Evolutionary conservation across 2,329 filamentous ascomycete genomes (phyloP), one percentile per base, ranked within the genome.

Genomic region (Leptoxyphium fumago): DNA sequence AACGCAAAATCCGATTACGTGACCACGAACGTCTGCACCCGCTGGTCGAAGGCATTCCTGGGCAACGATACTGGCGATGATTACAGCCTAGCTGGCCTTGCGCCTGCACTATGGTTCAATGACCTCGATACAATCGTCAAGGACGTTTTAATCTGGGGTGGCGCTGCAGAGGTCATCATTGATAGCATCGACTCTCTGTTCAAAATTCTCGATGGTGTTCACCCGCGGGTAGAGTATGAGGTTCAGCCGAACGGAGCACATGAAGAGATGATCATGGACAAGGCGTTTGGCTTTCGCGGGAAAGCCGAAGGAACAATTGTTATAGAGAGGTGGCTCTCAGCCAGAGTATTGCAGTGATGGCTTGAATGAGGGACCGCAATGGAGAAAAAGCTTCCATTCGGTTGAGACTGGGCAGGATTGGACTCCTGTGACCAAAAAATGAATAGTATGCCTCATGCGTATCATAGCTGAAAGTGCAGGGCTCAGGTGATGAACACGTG

Each of bases 121-220:
- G 64, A 61, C 2, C 61, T 74, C 10, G 62, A 67, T 0, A 64
- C 57, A 29, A 48, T 62, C 2, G 58, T 74, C 2, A 60, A 64
- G 15, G 64, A 69, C 38, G 61, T 78, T 1, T 52, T 77, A 18
- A 63, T 80, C 5, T 69, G 70, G 48, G 72, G 63, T 1, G 77
- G 77, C 1, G 68, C 62, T 1, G 67, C 71, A 41, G 77, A 80
- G 59, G 62, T 77, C 11, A 48, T 80, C 21, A 58, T 75, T 29
- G 75, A 77, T 49, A 64, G 70, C 11, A 77, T 80, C 41, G 53
- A 65, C 41, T 64, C 68, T 15, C 69, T 78, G 48, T 64, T 62
- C 17, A 55, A 59, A 40, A 71, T 65, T 45, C 61, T 78, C 21
- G 63, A 65, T 50, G 59, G 63, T 29, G 64, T 64, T 5, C 62